Conservation (phyloP, 1,284 basidiomycete genomes). For the Meira miltonrushii region DNA sequence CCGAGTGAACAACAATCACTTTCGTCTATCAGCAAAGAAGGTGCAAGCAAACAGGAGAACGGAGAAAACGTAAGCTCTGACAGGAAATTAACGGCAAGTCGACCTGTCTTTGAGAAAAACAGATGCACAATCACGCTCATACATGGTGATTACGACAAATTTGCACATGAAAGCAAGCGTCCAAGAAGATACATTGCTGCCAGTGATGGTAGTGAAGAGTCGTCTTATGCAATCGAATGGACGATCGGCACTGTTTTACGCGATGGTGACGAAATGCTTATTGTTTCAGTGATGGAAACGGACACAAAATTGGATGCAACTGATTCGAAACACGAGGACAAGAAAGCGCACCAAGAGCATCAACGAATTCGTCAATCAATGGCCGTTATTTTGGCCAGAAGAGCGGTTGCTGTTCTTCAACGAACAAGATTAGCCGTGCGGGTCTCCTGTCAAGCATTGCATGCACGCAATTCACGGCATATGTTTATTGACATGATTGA, state of each 20-base stretch:
- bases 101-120: constrained; percentile 82
- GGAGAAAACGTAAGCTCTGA: not conserved
- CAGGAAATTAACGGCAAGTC: constrained; percentile 18
- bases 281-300: constrained; percentile 83
- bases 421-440: constrained; percentile 80
- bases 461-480: constrained; percentile 70
- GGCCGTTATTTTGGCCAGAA: constrained; percentile 73
- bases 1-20: constrained; percentile 16
- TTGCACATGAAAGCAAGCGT: constrained; percentile 57
- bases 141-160: constrained; percentile 57
- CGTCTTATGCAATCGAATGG: constrained; percentile 48
- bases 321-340: constrained; percentile 60
- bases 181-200: constrained; percentile 77
- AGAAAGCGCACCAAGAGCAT: constrained; percentile 68
- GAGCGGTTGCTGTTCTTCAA: constrained; percentile 81
- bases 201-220: constrained; percentile 77
- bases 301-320: constrained; percentile 81
- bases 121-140: constrained; percentile 83
- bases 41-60: constrained; percentile 14
- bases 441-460: constrained; percentile 87
- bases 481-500: constrained; percentile 88
- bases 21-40: constrained; percentile 2
- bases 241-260: constrained; percentile 90
- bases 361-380: constrained; percentile 89
- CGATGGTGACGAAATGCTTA: constrained; percentile 68